A percentile compares a stretch with the other conserved stretches of the same genome.
phyloP scores from a whole-genome alignment of 148 eudicot genomes.

The Agrostemma githago region DNA sequence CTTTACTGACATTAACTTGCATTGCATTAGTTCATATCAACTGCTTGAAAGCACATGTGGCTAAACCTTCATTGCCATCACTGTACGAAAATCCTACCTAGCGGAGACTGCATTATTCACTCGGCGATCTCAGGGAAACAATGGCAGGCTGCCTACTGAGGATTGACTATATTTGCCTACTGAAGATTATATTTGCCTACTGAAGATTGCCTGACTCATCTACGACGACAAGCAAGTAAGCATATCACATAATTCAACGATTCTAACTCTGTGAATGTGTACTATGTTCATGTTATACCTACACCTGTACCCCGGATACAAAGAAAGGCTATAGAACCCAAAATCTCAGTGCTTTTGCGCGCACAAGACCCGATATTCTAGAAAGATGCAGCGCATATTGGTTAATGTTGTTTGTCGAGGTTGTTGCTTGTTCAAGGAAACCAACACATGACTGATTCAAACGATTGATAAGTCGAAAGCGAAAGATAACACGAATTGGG shows the following conservation, averaged over 20 bases:
- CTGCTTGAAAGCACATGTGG: neutral
- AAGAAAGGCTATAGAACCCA: neutral
- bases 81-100: neutral
- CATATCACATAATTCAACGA: neutral
- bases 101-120: neutral
- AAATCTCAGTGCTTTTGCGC: neutral
- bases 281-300: neutral
- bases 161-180: neutral
- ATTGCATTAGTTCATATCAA: neutral
- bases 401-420: neutral
- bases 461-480: too few relatives aligned
- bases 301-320: neutral
- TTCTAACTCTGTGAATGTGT: neutral
- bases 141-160: neutral
- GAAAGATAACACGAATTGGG: too few relatives aligned
- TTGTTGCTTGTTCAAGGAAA: too few relatives aligned
- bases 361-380: neutral
- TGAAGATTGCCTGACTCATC: neutral
- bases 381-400: neutral
- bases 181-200: neutral
- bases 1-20: neutral
- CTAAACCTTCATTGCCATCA: neutral
- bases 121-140: neutral
- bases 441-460: too few relatives aligned
- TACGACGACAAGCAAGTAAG: neutral